Evolutionary conservation across 2,329 filamentous ascomycete genomes (phyloP), one percentile per base, ranked within the genome.

Genomic region (Arthrobotrys conoides): DNA sequence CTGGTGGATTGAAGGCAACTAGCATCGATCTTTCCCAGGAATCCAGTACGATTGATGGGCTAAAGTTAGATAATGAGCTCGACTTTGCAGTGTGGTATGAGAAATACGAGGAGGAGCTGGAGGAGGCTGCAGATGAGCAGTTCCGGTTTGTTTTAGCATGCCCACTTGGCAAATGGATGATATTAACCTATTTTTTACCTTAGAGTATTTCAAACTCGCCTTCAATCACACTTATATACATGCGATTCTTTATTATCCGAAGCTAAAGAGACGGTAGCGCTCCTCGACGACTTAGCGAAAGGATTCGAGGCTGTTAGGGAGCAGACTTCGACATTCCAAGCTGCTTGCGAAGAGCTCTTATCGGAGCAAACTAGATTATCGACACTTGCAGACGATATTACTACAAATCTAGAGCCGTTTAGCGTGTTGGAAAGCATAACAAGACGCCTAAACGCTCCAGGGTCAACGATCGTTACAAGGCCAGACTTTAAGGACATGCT

Each of bases 371-470:
- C 88, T 82, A 90, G 92, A 24, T 88, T 97, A 48, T 90, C 93
- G 79, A 89, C 88, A 80, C 88, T 99, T 49, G 93, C 94, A 1
- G 90, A 96, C 81, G 91, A 94, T 75, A 91, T 99, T 71, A 91
- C 93, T 27, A 92, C 93, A 24, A 96, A 97, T 82, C 87, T 97
- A n/a, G 91, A 94, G 83, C 97, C 97, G 85, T 99, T 99, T 84
- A 90, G 92, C 20, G 97, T 97, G 83, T 88, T 99, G 5, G 96
- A 99, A 80, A 94, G 91, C 57, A 94, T 95, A 77, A 97, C 94
- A 0, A 89, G 94, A 70, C 89, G 94, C 14, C 89, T 99, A 73
- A 98, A 98, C 86, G 94, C 94, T 0, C 94, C 96, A 0, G 94
- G 94, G 0, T 94, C 95, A 20, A 91, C 93, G 61, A 93, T 97